These are phyloP conservation scores for Neurospora hispaniola DNA, from an alignment of 495 filamentous ascomycete genomes.

Conservation along the genomic window DNA sequence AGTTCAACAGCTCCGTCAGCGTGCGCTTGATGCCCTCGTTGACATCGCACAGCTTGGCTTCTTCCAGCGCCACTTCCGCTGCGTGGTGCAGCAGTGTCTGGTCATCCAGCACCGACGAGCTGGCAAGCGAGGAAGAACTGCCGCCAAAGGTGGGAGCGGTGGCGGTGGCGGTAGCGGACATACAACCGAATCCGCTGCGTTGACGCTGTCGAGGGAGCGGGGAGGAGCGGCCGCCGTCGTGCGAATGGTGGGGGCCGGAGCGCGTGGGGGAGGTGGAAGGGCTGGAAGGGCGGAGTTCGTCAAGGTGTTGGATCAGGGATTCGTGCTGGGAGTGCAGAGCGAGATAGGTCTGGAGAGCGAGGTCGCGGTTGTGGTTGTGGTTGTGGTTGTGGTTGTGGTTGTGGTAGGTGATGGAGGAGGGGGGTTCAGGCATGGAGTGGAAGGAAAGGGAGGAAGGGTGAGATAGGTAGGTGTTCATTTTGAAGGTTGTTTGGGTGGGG, in stretches of 20 bases:
- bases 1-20: slow-evolving; percentile 56
- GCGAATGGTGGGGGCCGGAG: too few relatives aligned
- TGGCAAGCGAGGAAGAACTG: neutral
- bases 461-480: neutral
- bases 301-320: slow-evolving; percentile 38
- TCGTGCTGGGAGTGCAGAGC: slow-evolving; percentile 46
- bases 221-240: slow-evolving; percentile 5
- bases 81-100: slow-evolving; percentile 6
- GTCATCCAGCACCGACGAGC: slow-evolving; percentile 14
- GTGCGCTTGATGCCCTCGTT: slow-evolving; percentile 56
- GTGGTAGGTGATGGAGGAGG: neutral
- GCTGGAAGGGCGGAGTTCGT: slow-evolving; percentile 30
- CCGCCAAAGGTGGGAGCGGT: slow-evolving; percentile 16
- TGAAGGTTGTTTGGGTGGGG: neutral
- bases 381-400: slow-evolving; percentile 19
- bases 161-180: slow-evolving; percentile 1
- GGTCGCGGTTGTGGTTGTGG: slow-evolving; percentile 25
- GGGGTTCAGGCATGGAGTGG: slow-evolving; percentile 11
- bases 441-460: neutral
- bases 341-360: slow-evolving; percentile 46
- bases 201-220: neutral
- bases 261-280: slow-evolving; percentile 27
- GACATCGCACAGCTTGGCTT: slow-evolving; percentile 45
- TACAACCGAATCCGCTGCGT: slow-evolving; percentile 5
- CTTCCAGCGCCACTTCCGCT: slow-evolving; percentile 37